phyloP scores from a whole-genome alignment of 768 basidiomycete genomes.

The Cystofilobasidium macerans region DNA sequence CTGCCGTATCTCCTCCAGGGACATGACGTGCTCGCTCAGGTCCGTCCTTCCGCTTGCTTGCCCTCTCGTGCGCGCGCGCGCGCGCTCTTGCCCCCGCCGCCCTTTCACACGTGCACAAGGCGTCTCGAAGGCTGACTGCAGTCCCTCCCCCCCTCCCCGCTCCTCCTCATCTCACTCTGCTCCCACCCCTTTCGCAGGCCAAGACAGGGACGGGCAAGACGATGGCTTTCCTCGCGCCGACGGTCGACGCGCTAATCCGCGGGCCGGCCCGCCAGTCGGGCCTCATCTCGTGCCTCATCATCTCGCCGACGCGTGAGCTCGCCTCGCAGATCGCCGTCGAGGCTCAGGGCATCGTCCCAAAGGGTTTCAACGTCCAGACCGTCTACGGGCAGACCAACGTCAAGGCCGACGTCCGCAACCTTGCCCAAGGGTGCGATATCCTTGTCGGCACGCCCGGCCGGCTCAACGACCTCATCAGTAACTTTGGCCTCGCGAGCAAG shows the following conservation, averaged over 20 bases:
- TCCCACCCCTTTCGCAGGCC: conserved; percentile 45
- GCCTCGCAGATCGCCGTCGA: conserved; percentile 83
- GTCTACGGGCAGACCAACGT: conserved; percentile 58
- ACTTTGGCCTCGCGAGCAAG: conserved; percentile 36
- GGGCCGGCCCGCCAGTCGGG: conserved; percentile 40
- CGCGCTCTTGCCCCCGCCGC: too few species aligned
- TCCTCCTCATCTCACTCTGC: too few species aligned
- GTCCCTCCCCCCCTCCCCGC: not conserved
- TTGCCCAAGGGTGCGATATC: conserved; percentile 54
- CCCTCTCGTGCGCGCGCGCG: not conserved
- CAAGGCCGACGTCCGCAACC: conserved; percentile 59
- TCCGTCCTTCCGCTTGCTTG: not conserved
- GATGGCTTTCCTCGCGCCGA: conserved; percentile 73
- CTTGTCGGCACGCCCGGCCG: conserved; percentile 83
- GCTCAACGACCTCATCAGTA: conserved; percentile 56
- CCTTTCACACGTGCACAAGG: too few species aligned
- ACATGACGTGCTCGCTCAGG: conserved; percentile 9
- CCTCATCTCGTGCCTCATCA: conserved; percentile 60
- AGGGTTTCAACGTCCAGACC: conserved; percentile 49
- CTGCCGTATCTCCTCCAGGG: conserved; percentile 8
- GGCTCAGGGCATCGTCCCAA: conserved; percentile 51
- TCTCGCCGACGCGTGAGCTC: conserved; percentile 80
- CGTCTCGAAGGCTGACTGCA: not conserved
- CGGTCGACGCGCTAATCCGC: conserved; percentile 61
- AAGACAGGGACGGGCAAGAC: conserved; percentile 87